Conservation (phyloP, 2,329 filamentous ascomycete species). For the Talaromyces atroroseus region DNA sequence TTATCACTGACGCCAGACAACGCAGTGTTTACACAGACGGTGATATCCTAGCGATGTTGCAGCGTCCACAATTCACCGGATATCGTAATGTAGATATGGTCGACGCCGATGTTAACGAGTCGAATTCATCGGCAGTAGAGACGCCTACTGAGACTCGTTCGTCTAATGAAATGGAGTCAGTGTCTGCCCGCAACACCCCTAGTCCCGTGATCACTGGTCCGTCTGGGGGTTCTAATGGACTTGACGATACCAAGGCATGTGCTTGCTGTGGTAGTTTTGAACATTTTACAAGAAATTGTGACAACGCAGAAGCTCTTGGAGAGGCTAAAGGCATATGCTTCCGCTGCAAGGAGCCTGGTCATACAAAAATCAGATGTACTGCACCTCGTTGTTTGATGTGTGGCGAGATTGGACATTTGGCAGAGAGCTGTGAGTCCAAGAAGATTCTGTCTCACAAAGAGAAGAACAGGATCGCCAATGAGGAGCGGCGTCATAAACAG, state of each 20-base stretch:
- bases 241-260: constrained; percentile 40
- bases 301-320: constrained; percentile 39
- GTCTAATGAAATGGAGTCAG: constrained; percentile 19
- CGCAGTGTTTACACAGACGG: constrained; percentile 73
- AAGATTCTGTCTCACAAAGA: constrained; percentile 32
- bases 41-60: constrained; percentile 52
- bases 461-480: constrained; percentile 29
- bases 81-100: constrained; percentile 41
- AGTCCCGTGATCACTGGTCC: constrained; percentile 29
- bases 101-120: constrained; percentile 21
- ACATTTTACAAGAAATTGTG: constrained; percentile 42
- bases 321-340: constrained; percentile 35
- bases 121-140: constrained; percentile 19
- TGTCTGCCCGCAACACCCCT: constrained; percentile 23
- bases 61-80: constrained; percentile 47
- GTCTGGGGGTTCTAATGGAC: constrained; percentile 39
- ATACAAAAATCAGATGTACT: constrained; percentile 34
- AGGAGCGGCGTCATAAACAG: constrained; percentile 33
- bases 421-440: constrained; percentile 29
- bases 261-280: constrained; percentile 42
- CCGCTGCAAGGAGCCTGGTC: constrained; percentile 37
- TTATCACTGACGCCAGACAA: constrained; percentile 73
- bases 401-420: constrained; percentile 39
- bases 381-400: constrained; percentile 40
- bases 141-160: constrained; percentile 29